Conservation (phyloP, 352 stramenopile species). For the Globisporangium perplexum region DNA sequence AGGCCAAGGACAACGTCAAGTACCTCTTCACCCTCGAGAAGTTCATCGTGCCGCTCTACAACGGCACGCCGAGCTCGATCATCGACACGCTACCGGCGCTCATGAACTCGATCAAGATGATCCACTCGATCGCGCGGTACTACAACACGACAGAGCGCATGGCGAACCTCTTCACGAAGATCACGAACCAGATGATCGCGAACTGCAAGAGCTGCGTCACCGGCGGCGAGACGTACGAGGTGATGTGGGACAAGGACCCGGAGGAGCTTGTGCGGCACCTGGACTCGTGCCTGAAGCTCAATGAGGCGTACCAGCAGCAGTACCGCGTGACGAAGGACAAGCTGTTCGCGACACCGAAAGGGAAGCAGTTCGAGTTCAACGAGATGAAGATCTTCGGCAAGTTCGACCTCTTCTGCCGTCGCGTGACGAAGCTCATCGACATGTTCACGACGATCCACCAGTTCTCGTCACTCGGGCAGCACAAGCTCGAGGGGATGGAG, state of each 20-base stretch:
- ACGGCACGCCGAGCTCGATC: slow-evolving; percentile 94
- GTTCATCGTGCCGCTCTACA: slow-evolving; percentile 90
- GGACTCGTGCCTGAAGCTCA: slow-evolving; percentile 96
- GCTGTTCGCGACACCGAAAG: slow-evolving; percentile 92
- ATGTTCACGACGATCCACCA: slow-evolving; percentile 99
- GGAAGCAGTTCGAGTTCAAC: slow-evolving; percentile 99
- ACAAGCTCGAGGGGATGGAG: slow-evolving; percentile 92
- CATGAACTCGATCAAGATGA: slow-evolving; percentile 99
- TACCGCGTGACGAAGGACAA: slow-evolving; percentile 98
- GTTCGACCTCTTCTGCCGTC: slow-evolving; percentile 97
- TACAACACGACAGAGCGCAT: slow-evolving; percentile 99
- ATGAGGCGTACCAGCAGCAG: slow-evolving; percentile 98
- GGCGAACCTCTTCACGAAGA: slow-evolving; percentile 96
- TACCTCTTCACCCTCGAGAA: slow-evolving; percentile 98
- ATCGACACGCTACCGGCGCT: slow-evolving; percentile 97
- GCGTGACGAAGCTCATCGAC: slow-evolving; percentile 98
- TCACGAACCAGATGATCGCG: slow-evolving; percentile 98
- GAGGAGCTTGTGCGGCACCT: slow-evolving; percentile 93
- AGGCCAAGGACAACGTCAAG: slow-evolving; percentile 99
- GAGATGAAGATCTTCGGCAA: slow-evolving; percentile 99
- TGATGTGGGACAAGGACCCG: slow-evolving; percentile 94
- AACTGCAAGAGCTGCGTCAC: slow-evolving; percentile 97
- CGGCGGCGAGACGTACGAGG: slow-evolving; percentile 73
- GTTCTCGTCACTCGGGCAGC: slow-evolving; percentile 89
- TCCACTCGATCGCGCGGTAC: slow-evolving; percentile 98